A percentile compares a stretch with the other conserved stretches of the same genome.
These are phyloP conservation scores for Aechmea fasciata DNA, from an alignment of 176 grass and related monocot genomes.

Conservation along the genomic window DNA sequence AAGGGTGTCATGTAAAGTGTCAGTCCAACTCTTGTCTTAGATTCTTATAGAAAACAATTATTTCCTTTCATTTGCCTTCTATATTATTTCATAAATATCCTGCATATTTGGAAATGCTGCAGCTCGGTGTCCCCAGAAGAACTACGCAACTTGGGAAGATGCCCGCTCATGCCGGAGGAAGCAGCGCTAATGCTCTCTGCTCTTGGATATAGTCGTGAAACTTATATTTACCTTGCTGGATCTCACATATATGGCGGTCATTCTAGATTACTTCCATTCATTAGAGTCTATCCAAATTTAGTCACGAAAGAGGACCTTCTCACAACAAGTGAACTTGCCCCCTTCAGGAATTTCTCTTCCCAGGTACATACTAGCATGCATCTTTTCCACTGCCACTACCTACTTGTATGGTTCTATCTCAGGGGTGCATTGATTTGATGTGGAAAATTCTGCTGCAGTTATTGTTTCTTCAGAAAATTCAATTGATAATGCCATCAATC, in stretches of 20 bases:
- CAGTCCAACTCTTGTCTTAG: not conserved
- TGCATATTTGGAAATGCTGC: not conserved
- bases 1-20: too few species aligned
- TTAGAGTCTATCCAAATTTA: conserved; percentile 71
- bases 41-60: not conserved
- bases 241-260: conserved; percentile 79
- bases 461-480: not conserved
- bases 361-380: conserved; percentile 27
- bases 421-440: not conserved
- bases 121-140: conserved; percentile 70
- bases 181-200: conserved; percentile 62
- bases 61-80: not conserved
- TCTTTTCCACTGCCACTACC: not conserved
- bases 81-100: not conserved
- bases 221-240: conserved; percentile 84
- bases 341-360: conserved; percentile 70
- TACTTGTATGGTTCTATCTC: not conserved
- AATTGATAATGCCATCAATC: too few species aligned
- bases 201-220: conserved; percentile 55
- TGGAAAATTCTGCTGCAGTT: not conserved
- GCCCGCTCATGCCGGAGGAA: conserved; percentile 85
- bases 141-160: conserved; percentile 63
- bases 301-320: conserved; percentile 88
- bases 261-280: conserved; percentile 57
- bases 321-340: conserved; percentile 55